Evolutionary conservation across 176 grass and related monocot species (phyloP), one percentile per base, ranked within the genome.

Genomic region (Chrysopogon serrulatus): DNA sequence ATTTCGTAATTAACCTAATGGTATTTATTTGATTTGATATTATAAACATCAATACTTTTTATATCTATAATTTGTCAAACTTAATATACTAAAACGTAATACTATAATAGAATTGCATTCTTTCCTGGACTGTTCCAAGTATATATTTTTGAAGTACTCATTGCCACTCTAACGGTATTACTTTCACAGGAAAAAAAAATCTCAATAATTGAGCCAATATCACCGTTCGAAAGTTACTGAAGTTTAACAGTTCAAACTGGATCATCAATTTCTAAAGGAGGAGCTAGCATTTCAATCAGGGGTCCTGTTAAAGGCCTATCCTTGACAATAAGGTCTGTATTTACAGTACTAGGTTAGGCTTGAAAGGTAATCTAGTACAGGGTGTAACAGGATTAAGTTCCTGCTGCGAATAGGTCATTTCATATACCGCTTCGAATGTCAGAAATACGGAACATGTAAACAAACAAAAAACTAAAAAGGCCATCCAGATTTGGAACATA

Each of bases 251-350:
- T 36, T 68, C 34, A 68, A 37, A 68, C 19, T 68, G 18, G 19
- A 10, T 12, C 34, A 19, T 34, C 34, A 4, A 23, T 12, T 23
- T 21, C 9, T 36, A n/a, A 35, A 10, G 63, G 1, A 39, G 34
- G 19, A 9, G n/a, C 34, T 68, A 65, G 18, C 31, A 89, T 68
- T 41, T 18, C 27, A 83, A 88, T 66, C 44, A 43, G 49, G 32
- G 67, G 67, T 9, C 32, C 24, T 23, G 12, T 15, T 6, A 28
- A 67, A 81, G 63, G 19, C 31, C 47, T 8, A 54, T 70, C 34
- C 63, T 42, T 81, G 5, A 77, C 27, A 42, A 40, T 80, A 37
- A 33, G 49, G 4, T 48, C 26, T 40, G 60, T 51, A 78, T 28
- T 37, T 56, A 65, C 41, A 56, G n/a, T 4, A 27, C 57, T 85